Evolutionary conservation across 176 grass and related monocot species (phyloP).

Genomic region (Triticum dicoccoides): DNA sequence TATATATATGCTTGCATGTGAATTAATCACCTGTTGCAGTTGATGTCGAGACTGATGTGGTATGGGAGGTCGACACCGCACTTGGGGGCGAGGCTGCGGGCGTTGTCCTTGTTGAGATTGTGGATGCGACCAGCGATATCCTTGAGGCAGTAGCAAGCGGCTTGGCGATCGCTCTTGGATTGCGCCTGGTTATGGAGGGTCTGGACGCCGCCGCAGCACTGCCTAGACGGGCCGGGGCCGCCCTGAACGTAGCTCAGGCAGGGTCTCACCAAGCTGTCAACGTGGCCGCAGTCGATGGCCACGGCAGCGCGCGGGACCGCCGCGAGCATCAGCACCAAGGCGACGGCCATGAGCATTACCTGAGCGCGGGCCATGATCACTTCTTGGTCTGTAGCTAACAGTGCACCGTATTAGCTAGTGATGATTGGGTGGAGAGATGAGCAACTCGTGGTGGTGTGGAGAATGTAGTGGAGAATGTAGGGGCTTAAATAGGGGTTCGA

Average conservation of each 20-base stretch:
- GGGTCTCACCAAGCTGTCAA: not conserved
- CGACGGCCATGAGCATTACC: not conserved
- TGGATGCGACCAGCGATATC: not conserved
- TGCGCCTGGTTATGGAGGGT: slow-evolving; percentile 18
- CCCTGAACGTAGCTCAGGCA: slow-evolving; percentile 45
- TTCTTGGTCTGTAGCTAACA: not conserved
- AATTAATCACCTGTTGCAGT: slow-evolving; percentile 39
- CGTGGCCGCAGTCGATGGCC: slow-evolving; percentile 34
- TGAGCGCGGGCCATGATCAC: slow-evolving; percentile 23
- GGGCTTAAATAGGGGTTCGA: not conserved
- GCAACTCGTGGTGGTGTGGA: not conserved
- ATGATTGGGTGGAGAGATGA: not conserved
- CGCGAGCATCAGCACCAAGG: not conserved
- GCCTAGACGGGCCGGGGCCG: not conserved
- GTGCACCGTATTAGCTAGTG: not conserved
- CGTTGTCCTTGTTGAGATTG: slow-evolving; percentile 32
- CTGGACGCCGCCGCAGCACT: slow-evolving; percentile 43
- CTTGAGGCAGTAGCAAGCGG: slow-evolving; percentile 56
- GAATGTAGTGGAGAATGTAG: not conserved
- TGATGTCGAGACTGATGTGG: slow-evolving; percentile 47
- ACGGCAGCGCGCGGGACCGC: not conserved
- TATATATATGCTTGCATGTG: not conserved
- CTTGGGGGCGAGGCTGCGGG: slow-evolving; percentile 44
- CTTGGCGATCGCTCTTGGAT: slow-evolving; percentile 10
- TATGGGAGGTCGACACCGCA: slow-evolving; percentile 53